These are phyloP conservation scores for Colletotrichum destructivum DNA, from an alignment of 2,329 filamentous ascomycete species.

Conservation along the genomic window DNA sequence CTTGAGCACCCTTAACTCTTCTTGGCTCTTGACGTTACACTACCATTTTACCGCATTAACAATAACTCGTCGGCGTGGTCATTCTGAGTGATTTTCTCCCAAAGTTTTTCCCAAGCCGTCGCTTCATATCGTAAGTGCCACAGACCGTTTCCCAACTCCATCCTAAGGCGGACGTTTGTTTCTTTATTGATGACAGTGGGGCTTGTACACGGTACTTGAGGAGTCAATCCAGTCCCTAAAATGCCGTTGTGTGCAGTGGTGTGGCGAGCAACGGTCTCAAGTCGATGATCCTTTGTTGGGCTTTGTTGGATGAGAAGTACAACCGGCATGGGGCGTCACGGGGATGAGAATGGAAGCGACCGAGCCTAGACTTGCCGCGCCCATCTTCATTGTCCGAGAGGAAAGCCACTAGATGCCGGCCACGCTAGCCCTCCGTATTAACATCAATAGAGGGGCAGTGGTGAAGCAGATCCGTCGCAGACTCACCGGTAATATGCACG, in stretches of 20 bases:
- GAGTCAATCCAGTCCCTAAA: background rate
- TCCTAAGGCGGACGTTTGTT: background rate
- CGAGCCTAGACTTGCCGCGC: slow-evolving; percentile 6
- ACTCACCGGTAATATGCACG: slow-evolving; percentile 23
- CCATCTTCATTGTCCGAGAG: background rate
- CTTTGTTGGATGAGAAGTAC: slow-evolving; percentile 3
- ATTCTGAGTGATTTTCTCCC: background rate
- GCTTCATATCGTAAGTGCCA: slow-evolving; percentile 6
- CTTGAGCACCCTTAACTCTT: background rate
- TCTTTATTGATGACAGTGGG: slow-evolving; percentile 1
- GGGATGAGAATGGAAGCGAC: background rate
- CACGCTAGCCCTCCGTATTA: background rate
- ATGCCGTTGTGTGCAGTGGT: slow-evolving; percentile 1
- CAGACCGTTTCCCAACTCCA: slow-evolving; percentile 10
- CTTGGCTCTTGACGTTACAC: background rate
- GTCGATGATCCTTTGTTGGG: slow-evolving; percentile 26
- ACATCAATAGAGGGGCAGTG: background rate
- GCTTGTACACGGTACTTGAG: slow-evolving; percentile 15
- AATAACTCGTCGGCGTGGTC: slow-evolving; percentile 17
- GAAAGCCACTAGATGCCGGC: slow-evolving; percentile 14
- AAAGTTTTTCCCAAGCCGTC: slow-evolving; percentile 4
- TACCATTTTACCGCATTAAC: slow-evolving; percentile 14
- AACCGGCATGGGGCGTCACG: background rate
- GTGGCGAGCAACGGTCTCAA: slow-evolving; percentile 28
- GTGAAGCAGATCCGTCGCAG: background rate